phyloP scores from a whole-genome alignment of 768 basidiomycete species.

The Calvatia gigantea region DNA sequence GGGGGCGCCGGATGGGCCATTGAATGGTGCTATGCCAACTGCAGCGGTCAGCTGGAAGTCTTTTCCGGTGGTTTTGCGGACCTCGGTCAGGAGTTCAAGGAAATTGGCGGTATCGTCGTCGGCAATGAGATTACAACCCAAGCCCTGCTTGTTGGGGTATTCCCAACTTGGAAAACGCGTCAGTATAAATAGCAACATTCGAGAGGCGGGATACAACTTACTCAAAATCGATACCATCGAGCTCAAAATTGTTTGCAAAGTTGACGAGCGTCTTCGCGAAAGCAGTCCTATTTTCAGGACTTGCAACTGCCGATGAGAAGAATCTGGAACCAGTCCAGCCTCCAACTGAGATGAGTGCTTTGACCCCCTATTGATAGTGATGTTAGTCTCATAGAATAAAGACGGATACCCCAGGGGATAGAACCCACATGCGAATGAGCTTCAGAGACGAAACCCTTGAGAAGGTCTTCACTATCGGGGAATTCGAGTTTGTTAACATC shows the following conservation, averaged over 20 bases:
- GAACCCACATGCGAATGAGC: constrained; percentile 39
- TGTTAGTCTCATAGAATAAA: neutral
- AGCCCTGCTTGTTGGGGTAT: constrained; percentile 68
- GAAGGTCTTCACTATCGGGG: constrained; percentile 40
- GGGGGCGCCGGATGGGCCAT: constrained; percentile 53
- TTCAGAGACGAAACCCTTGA: constrained; percentile 53
- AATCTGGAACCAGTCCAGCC: constrained; percentile 67
- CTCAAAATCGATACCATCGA: constrained; percentile 62
- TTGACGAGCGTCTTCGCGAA: constrained; percentile 59
- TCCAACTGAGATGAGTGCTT: constrained; percentile 58
- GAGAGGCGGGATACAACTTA: constrained; percentile 19
- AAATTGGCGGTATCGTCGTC: constrained; percentile 71
- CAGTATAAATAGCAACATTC: neutral
- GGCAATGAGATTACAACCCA: constrained; percentile 66
- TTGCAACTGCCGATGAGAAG: constrained; percentile 62
- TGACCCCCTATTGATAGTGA: constrained; percentile 42
- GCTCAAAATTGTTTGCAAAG: constrained; percentile 43
- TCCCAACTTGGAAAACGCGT: constrained; percentile 59
- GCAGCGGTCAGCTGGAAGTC: constrained; percentile 57
- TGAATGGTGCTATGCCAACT: constrained; percentile 38
- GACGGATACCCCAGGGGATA: neutral
- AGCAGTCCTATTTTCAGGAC: constrained; percentile 50
- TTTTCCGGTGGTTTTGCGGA: constrained; percentile 51
- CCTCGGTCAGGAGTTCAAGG: constrained; percentile 70
- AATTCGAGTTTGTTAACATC: constrained; percentile 32